Conservation (phyloP, 495 filamentous ascomycete species). For the Penicillium longicatenatum region DNA sequence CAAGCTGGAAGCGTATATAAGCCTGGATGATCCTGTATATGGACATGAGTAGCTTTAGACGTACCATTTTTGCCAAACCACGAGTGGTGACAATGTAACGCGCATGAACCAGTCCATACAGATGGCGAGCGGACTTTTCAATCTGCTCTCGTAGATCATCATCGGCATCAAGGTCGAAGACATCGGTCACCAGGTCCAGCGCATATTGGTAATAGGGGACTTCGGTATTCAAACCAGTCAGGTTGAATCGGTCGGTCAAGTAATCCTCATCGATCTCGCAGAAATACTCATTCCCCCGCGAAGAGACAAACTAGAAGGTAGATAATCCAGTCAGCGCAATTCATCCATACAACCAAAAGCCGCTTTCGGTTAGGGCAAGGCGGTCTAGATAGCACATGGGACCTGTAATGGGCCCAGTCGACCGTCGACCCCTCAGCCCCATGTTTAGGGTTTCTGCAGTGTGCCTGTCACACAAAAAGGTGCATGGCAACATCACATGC, state of each 20-base stretch:
- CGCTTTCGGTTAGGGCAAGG: not conserved
- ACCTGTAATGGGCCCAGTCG: not conserved
- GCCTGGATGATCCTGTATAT: not conserved
- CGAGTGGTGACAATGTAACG: conserved; percentile 96
- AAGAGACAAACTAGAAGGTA: conserved; percentile 82
- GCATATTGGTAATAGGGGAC: conserved; percentile 99
- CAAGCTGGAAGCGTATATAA: conserved; percentile 60
- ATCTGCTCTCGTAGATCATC: conserved; percentile 98
- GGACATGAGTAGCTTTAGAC: conserved; percentile 12
- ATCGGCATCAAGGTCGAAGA: conserved; percentile 98
- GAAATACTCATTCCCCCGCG: conserved; percentile 97
- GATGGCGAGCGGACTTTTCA: conserved; percentile 93
- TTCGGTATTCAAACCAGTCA: conserved; percentile 95
- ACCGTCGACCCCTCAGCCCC: not conserved
- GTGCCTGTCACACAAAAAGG: not conserved
- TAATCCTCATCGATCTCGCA: conserved; percentile 99
- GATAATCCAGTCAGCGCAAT: conserved; percentile 16
- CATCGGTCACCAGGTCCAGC: conserved; percentile 98
- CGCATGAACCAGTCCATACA: conserved; percentile 96
- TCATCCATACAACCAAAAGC: not conserved
- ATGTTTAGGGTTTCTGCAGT: not conserved
- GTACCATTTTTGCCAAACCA: conserved; percentile 94
- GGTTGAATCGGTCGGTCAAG: conserved; percentile 95
- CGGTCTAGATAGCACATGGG: not conserved
- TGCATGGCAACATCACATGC: conserved; percentile 1